These are phyloP conservation scores for Volvox africanus DNA, from an alignment of 139 green algal genomes.

Conservation along the genomic window DNA sequence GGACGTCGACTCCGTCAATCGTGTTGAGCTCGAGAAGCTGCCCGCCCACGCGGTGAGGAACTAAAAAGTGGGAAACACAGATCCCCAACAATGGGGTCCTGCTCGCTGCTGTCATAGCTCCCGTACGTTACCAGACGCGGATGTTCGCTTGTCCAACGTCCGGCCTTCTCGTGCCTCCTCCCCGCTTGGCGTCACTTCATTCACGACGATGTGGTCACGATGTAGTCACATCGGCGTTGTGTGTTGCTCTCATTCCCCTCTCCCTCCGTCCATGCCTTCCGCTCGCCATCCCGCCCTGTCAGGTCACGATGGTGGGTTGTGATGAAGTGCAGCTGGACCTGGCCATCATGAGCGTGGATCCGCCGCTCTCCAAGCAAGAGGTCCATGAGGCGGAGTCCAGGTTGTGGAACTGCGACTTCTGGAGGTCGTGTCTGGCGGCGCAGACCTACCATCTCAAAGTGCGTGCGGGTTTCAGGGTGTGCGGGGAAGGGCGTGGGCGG, in stretches of 20 bases:
- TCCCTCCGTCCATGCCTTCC: too few species aligned
- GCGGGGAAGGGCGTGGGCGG: too few species aligned
- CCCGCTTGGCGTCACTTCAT: too few species aligned
- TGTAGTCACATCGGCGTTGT: too few species aligned
- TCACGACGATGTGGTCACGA: too few species aligned
- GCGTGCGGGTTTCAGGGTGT: background rate
- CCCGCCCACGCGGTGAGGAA: conserved; percentile 6
- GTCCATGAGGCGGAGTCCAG: conserved; percentile 19
- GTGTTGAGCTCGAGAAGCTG: conserved; percentile 61
- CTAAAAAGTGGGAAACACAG: too few species aligned
- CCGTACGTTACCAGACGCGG: too few species aligned
- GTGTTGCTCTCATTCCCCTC: too few species aligned
- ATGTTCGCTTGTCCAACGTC: too few species aligned
- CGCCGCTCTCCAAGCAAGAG: background rate
- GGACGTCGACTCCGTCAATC: conserved; percentile 76
- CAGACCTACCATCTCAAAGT: conserved; percentile 65
- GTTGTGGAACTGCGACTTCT: conserved; percentile 70
- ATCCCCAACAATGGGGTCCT: too few species aligned
- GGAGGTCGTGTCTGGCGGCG: conserved; percentile 69
- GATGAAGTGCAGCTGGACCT: conserved; percentile 26
- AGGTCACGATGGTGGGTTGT: conserved; percentile 9
- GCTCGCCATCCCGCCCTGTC: background rate
- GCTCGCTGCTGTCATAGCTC: too few species aligned
- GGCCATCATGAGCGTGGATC: background rate
- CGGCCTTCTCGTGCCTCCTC: too few species aligned